Conservation (phyloP, 805 yeast species). For the Cyberlindnera maclurae region DNA sequence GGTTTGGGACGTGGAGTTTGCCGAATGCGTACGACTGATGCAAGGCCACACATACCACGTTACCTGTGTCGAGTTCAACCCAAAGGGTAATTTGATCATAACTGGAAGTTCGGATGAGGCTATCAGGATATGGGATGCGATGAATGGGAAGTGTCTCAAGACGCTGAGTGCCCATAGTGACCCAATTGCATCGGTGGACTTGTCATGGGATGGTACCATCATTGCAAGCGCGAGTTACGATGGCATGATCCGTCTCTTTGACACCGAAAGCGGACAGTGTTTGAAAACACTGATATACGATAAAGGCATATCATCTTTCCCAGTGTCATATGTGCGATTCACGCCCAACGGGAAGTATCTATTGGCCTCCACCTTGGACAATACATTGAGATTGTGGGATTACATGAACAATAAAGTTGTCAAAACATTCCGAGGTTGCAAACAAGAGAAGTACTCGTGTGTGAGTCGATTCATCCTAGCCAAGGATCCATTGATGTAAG, state of each 20-base stretch:
- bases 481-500: constrained; percentile 31
- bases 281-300: constrained; percentile 82
- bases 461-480: constrained; percentile 43
- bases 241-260: constrained; percentile 85
- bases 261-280: constrained; percentile 84
- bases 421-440: constrained; percentile 49
- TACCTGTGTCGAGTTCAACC: constrained; percentile 59
- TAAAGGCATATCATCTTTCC: constrained; percentile 66
- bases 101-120: constrained; percentile 90
- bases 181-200: constrained; percentile 70
- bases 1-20: constrained; percentile 55
- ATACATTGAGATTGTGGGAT: constrained; percentile 76
- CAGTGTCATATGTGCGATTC: constrained; percentile 66
- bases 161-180: constrained; percentile 91
- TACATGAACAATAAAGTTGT: constrained; percentile 75
- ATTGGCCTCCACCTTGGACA: constrained; percentile 75
- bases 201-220: constrained; percentile 74
- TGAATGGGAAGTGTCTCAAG: constrained; percentile 59
- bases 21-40: constrained; percentile 38
- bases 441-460: constrained; percentile 42
- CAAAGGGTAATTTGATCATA: constrained; percentile 69
- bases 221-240: constrained; percentile 85
- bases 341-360: constrained; percentile 79
- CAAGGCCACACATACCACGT: constrained; percentile 82
- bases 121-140: constrained; percentile 82